Conservation (phyloP, 176 grass and related monocot species). For the Poa pratensis region DNA sequence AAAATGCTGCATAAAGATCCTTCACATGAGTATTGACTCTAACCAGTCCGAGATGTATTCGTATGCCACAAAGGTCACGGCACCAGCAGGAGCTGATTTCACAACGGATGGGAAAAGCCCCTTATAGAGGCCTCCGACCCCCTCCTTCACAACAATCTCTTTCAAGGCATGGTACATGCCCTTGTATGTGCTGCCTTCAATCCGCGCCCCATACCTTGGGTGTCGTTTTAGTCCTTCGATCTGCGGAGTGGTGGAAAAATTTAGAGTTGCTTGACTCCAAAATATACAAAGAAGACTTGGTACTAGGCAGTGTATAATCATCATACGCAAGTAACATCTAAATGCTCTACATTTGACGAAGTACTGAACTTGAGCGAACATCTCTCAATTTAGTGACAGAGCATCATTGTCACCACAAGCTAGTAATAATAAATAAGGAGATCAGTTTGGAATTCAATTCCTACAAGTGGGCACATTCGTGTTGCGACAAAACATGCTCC, state of each 20-base stretch:
- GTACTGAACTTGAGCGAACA: neutral
- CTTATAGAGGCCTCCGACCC: slow-evolving; percentile 81
- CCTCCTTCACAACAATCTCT: slow-evolving; percentile 80
- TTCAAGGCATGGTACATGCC: slow-evolving; percentile 87
- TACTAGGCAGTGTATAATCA: neutral
- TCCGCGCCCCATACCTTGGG: slow-evolving; percentile 80
- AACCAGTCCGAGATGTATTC: slow-evolving; percentile 91
- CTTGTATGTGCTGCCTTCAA: slow-evolving; percentile 74
- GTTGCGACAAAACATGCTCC: neutral
- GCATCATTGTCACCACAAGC: neutral
- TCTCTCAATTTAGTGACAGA: neutral
- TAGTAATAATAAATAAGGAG: neutral
- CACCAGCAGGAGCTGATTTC: slow-evolving; percentile 95
- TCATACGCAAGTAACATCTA: neutral
- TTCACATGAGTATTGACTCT: slow-evolving; percentile 74
- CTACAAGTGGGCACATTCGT: neutral
- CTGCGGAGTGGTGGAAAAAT: slow-evolving; percentile 41
- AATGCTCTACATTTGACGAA: neutral
- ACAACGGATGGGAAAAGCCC: slow-evolving; percentile 88
- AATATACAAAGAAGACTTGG: neutral
- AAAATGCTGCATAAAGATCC: slow-evolving; percentile 29
- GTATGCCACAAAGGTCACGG: slow-evolving; percentile 93
- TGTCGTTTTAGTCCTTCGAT: slow-evolving; percentile 91
- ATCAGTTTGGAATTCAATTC: neutral
- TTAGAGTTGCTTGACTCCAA: neutral